These are phyloP conservation scores for Melanopsichium pennsylvanicum DNA, from an alignment of 1,284 basidiomycete genomes.

Conservation along the genomic window DNA sequence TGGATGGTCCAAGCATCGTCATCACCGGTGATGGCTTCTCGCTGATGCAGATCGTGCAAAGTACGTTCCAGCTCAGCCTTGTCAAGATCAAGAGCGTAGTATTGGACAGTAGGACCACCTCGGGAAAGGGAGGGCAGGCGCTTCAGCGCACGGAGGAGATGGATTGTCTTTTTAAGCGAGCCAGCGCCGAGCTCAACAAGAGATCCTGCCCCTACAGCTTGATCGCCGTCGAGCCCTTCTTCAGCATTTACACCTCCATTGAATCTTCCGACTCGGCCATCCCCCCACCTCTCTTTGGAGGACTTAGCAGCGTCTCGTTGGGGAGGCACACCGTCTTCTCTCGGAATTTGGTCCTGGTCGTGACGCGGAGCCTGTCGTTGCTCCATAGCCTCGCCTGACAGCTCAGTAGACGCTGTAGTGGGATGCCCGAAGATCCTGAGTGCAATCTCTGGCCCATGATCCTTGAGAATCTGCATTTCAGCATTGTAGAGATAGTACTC, in stretches of 20 bases:
- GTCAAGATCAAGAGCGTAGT: constrained; percentile 93
- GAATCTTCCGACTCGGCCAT: constrained; percentile 77
- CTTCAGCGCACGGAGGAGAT: constrained; percentile 79
- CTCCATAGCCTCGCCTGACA: not conserved
- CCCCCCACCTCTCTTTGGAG: constrained; percentile 68
- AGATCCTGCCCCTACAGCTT: constrained; percentile 63
- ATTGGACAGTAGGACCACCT: constrained; percentile 74
- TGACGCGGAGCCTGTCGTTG: constrained; percentile 52
- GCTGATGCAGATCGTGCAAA: constrained; percentile 72
- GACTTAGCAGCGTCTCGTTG: constrained; percentile 9
- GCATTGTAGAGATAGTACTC: constrained; percentile 87
- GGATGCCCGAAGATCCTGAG: constrained; percentile 52
- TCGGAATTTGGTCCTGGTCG: constrained; percentile 58
- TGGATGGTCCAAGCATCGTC: constrained; percentile 67
- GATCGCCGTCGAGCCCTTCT: constrained; percentile 68
- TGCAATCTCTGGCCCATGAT: constrained; percentile 69
- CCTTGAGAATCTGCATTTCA: constrained; percentile 69
- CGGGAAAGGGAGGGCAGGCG: constrained; percentile 46
- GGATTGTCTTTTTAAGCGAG: constrained; percentile 73
- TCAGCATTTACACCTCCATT: constrained; percentile 72
- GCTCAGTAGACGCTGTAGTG: constrained; percentile 66
- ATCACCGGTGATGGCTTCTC: constrained; percentile 69
- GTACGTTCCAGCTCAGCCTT: constrained; percentile 84
- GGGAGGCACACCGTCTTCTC: constrained; percentile 23
- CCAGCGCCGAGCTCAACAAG: constrained; percentile 55